Evolutionary conservation across 345 rosid genomes (phyloP).

Genomic region (Clausena lansium): DNA sequence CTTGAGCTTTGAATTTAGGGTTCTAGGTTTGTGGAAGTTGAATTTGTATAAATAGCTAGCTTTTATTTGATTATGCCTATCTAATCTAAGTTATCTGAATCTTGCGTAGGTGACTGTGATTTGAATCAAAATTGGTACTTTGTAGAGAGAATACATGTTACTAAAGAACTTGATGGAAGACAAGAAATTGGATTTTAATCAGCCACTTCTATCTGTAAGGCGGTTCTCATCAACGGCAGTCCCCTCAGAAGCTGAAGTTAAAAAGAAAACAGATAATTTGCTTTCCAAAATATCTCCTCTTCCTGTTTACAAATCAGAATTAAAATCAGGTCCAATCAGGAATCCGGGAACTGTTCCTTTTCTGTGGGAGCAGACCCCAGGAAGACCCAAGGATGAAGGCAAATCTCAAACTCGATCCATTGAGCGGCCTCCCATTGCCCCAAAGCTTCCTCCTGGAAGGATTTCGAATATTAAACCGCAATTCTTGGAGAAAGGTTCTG

Average conservation of each 20-base stretch:
- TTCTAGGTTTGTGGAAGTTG: background rate
- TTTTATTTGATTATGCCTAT: background rate
- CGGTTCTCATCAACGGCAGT: conserved; percentile 38
- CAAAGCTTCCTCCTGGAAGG: conserved; percentile 92
- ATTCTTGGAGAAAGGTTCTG: conserved; percentile 21
- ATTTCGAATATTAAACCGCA: conserved; percentile 28
- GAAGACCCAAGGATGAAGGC: conserved; percentile 66
- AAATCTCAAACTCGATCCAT: conserved; percentile 26
- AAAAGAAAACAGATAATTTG: conserved; percentile 41
- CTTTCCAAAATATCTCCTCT: conserved; percentile 43
- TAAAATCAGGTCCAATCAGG: conserved; percentile 78
- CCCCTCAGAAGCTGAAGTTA: conserved; percentile 40
- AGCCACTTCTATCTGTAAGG: conserved; percentile 76
- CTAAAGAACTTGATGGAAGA: conserved; percentile 65
- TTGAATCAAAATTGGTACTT: conserved; percentile 9
- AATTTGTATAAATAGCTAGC: background rate
- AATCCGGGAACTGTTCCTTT: conserved; percentile 92
- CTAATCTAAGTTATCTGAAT: background rate
- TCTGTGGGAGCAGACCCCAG: conserved; percentile 83
- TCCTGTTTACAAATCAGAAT: conserved; percentile 67
- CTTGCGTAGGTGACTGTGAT: conserved; percentile 3
- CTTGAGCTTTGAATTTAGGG: background rate
- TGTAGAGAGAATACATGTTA: conserved; percentile 34
- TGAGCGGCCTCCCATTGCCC: conserved; percentile 40
- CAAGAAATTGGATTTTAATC: conserved; percentile 73